Evolutionary conservation across 169 alveolate genomes (phyloP).

Genomic region (Plasmodium billcollinsi): DNA sequence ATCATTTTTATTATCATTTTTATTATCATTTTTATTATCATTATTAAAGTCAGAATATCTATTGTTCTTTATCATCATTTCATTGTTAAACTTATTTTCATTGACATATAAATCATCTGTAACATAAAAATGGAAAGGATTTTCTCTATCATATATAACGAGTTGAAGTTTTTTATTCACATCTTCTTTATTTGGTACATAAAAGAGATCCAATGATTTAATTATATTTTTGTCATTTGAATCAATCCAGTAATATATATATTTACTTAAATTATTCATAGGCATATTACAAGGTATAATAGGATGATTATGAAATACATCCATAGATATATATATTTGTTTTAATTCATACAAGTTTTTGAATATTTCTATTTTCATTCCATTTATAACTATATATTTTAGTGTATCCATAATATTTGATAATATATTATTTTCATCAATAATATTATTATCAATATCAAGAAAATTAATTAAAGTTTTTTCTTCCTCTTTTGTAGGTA

Average conservation of each 20-base stretch:
- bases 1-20: not conserved
- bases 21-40: not conserved
- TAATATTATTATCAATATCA: conserved; percentile 54
- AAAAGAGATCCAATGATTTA: conserved; percentile 41
- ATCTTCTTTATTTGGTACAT: conserved; percentile 48
- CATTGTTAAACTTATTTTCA: conserved; percentile 29
- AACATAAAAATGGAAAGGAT: conserved; percentile 41
- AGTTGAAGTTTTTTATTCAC: conserved; percentile 34
- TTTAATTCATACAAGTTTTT: conserved; percentile 43
- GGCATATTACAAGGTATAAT: conserved; percentile 54
- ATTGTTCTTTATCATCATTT: conserved; percentile 33
- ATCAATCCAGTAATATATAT: conserved; percentile 43
- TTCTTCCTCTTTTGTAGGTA: conserved; percentile 1
- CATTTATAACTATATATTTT: conserved; percentile 47
- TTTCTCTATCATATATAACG: conserved; percentile 60
- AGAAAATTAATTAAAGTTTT: conserved; percentile 9
- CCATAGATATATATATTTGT: conserved; percentile 73
- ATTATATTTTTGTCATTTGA: conserved; percentile 11
- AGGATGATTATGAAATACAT: conserved; percentile 60
- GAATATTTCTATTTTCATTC: conserved; percentile 34
- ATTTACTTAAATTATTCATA: conserved; percentile 14
- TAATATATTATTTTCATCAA: conserved; percentile 38
- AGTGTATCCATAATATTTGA: conserved; percentile 27
- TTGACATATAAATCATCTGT: conserved; percentile 48
- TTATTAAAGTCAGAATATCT: conserved; percentile 39